phyloP scores from a whole-genome alignment of 164 flowering plant genomes.

The Protea cynaroides region DNA sequence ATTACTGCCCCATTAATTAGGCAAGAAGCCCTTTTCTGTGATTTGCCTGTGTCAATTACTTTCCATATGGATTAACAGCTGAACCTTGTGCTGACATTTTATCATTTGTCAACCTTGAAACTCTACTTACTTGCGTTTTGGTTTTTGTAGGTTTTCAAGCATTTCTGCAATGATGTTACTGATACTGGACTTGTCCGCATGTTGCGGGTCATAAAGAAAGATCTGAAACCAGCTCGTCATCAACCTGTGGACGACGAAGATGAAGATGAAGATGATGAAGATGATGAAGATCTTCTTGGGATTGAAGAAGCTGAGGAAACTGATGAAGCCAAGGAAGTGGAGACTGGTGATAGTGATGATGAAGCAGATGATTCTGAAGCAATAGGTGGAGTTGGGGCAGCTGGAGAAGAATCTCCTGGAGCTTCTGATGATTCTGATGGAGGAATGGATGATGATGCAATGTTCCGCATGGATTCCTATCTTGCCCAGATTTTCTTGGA shows the following conservation, averaged over 20 bases:
- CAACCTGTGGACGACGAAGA: conserved; percentile 41
- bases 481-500: conserved; percentile 71
- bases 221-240: conserved; percentile 75
- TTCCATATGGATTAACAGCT: too few species aligned
- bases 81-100: too few species aligned
- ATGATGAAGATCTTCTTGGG: conserved; percentile 62
- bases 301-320: conserved; percentile 81
- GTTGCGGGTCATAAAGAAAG: conserved; percentile 77
- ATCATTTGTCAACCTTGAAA: too few species aligned
- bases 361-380: conserved; percentile 67
- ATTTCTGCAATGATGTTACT: conserved; percentile 56
- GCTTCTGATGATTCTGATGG: conserved; percentile 76
- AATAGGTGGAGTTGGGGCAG: conserved; percentile 24
- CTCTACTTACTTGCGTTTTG: conserved; percentile 7
- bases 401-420: conserved; percentile 35
- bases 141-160: conserved; percentile 68
- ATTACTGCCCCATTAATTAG: too few species aligned
- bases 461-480: conserved; percentile 91
- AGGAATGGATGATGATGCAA: conserved; percentile 94
- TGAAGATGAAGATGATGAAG: conserved; percentile 52
- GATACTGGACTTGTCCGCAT: conserved; percentile 65
- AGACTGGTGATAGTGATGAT: conserved; percentile 62
- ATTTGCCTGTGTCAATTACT: too few species aligned
- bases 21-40: too few species aligned
- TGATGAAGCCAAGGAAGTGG: conserved; percentile 60